phyloP scores from a whole-genome alignment of 2,329 filamentous ascomycete genomes.

The Didymella exigua region DNA sequence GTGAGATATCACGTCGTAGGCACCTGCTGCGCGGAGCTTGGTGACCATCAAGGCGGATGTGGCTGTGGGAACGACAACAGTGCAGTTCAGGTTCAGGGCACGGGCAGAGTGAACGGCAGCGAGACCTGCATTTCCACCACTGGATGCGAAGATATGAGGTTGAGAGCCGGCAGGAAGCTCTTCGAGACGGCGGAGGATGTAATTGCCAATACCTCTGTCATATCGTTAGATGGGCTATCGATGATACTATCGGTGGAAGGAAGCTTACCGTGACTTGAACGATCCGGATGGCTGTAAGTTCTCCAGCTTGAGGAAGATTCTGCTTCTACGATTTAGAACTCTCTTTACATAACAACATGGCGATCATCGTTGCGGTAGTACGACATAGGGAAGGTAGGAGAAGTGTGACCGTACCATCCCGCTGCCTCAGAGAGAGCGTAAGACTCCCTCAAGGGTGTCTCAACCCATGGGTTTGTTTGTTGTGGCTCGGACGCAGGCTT shows the following conservation, averaged over 20 bases:
- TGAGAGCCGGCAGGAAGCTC: constrained; percentile 41
- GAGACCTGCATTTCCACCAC: constrained; percentile 83
- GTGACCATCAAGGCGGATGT: constrained; percentile 73
- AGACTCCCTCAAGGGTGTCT: constrained; percentile 74
- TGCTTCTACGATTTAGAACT: constrained; percentile 56
- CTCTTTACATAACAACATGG: constrained; percentile 23
- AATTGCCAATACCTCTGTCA: constrained; percentile 68
- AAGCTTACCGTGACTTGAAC: constrained; percentile 70
- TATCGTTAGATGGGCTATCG: constrained; percentile 13
- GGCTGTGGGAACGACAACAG: constrained; percentile 73
- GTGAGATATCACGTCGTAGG: constrained; percentile 68
- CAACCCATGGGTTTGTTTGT: constrained; percentile 62
- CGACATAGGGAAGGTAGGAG: background rate
- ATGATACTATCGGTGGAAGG: background rate
- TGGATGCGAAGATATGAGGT: constrained; percentile 77
- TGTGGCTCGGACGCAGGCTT: constrained; percentile 25
- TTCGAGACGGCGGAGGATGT: constrained; percentile 62
- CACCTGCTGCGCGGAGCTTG: constrained; percentile 71
- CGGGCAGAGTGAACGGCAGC: constrained; percentile 77
- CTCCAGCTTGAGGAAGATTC: constrained; percentile 84
- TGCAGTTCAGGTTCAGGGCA: constrained; percentile 68
- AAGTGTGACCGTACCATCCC: constrained; percentile 66
- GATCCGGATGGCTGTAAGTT: constrained; percentile 83
- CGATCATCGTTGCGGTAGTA: background rate
- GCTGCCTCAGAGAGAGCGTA: constrained; percentile 69